Conservation (phyloP, 345 rosid species). For the Carallia pectinifolia region DNA sequence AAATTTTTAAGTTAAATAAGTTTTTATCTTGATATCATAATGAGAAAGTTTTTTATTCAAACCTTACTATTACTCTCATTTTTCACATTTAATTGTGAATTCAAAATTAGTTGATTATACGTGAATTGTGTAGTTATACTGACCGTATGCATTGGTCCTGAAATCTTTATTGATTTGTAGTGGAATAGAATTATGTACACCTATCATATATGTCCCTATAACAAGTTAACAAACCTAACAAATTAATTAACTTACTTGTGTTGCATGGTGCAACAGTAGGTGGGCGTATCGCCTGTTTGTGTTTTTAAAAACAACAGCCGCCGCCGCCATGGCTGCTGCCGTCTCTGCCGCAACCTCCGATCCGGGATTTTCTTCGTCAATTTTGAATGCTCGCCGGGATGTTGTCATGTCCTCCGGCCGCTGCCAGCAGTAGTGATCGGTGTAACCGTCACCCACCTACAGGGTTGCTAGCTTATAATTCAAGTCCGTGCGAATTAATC, state of each 20-base stretch:
- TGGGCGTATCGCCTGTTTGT: conserved; percentile 70
- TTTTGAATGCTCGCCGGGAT: conserved; percentile 58
- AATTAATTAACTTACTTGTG: conserved; percentile 36
- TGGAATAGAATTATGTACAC: conserved; percentile 9
- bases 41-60: too few relatives aligned
- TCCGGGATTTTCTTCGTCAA: conserved; percentile 71
- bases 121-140: not conserved
- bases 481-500: not conserved
- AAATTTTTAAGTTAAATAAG: too few relatives aligned
- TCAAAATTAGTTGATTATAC: not conserved
- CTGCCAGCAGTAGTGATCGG: conserved; percentile 96
- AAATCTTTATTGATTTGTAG: not conserved
- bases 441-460: conserved; percentile 86
- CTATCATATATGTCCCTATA: conserved; percentile 1
- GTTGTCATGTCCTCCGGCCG: conserved; percentile 98
- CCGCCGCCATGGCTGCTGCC: conserved; percentile 85
- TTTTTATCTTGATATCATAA: too few relatives aligned
- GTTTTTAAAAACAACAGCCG: conserved; percentile 69
- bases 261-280: conserved; percentile 68
- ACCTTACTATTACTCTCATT: too few relatives aligned
- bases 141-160: not conserved
- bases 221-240: conserved; percentile 5
- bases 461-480: not conserved
- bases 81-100: not conserved
- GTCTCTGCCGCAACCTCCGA: conserved; percentile 82